phyloP scores from a whole-genome alignment of 495 filamentous ascomycete genomes.

The Podospora pseudocomata region DNA sequence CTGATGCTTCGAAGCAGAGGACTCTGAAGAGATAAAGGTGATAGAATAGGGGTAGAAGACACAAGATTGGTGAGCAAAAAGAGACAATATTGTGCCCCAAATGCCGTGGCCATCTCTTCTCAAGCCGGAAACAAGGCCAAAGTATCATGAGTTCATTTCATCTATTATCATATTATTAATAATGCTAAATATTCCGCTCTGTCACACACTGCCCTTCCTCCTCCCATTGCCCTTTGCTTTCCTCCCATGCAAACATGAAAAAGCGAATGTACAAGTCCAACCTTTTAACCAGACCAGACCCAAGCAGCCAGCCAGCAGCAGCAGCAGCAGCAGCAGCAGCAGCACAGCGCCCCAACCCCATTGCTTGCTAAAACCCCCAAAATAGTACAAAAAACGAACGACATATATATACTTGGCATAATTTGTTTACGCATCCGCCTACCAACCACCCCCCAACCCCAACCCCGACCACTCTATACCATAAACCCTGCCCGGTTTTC shows the following conservation, averaged over 20 bases:
- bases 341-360: background rate
- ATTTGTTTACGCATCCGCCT: background rate
- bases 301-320: background rate
- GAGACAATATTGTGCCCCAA: too few species aligned
- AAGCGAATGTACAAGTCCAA: background rate
- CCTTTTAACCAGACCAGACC: background rate
- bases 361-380: background rate
- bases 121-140: background rate
- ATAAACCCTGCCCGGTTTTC: background rate
- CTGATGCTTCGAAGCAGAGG: conserved; percentile 97
- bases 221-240: background rate
- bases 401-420: background rate
- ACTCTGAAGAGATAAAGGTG: conserved; percentile 77
- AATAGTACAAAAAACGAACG: background rate
- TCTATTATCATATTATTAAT: background rate
- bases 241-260: background rate
- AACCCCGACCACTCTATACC: background rate
- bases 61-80: too few species aligned
- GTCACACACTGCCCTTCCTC: background rate
- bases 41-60: background rate
- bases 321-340: too few species aligned
- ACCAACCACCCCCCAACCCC: background rate
- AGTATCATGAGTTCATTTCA: background rate
- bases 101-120: too few species aligned
- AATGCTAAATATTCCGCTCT: background rate